A percentile compares a stretch with the other conserved stretches of the same genome.
Evolutionary conservation across 2,329 filamentous ascomycete species (phyloP).

Genomic region (Ambrosiella xylebori): DNA sequence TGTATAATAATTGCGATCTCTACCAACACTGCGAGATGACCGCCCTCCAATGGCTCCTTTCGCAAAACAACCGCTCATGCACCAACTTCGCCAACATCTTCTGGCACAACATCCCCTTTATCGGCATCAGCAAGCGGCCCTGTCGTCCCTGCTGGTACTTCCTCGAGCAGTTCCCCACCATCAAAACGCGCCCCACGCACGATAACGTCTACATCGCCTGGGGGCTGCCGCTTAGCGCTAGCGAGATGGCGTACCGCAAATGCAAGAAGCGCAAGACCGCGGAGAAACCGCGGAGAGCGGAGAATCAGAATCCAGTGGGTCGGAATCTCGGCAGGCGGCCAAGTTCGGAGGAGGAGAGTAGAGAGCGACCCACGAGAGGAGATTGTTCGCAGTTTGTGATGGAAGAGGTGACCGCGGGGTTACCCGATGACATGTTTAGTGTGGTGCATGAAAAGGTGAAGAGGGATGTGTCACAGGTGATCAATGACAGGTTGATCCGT

Average conservation of each 20-base stretch:
- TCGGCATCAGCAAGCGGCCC: constrained; percentile 22
- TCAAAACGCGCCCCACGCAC: not conserved
- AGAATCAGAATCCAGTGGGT: too few species aligned
- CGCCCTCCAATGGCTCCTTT: not conserved
- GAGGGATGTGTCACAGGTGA: not conserved
- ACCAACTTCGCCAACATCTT: constrained; percentile 14
- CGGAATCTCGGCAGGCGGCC: too few species aligned
- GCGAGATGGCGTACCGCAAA: not conserved
- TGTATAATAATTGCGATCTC: too few species aligned
- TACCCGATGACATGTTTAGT: not conserved
- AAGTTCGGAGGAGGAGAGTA: too few species aligned
- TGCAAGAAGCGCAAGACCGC: not conserved
- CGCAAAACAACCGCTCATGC: not conserved
- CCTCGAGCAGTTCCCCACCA: constrained; percentile 13
- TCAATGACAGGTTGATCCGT: not conserved
- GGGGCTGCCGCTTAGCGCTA: not conserved
- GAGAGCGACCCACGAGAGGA: too few species aligned
- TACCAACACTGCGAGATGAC: not conserved
- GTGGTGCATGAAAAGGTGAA: not conserved
- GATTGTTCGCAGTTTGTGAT: too few species aligned
- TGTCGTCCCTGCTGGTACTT: constrained; percentile 22
- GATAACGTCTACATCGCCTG: constrained; percentile 1
- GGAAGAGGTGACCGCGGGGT: not conserved
- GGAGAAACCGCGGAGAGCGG: too few species aligned
- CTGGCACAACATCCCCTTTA: constrained; percentile 19